Base-by-base conservation (phyloP, 2,329 filamentous ascomycete genomes). In the Colletotrichum abscissum region DNA sequence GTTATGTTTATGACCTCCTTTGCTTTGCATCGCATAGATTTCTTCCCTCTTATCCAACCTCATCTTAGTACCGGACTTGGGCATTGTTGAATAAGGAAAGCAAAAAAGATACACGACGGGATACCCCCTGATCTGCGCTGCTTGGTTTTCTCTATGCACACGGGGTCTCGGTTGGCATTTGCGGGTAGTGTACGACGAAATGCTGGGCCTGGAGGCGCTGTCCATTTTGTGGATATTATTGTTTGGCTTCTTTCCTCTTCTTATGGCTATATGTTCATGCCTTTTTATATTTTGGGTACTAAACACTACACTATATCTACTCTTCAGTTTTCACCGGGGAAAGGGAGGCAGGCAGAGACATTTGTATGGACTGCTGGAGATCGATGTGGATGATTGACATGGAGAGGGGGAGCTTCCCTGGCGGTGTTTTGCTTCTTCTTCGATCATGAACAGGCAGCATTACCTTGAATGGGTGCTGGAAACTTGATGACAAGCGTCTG, bases 1-100 rank as follows among this genome's bases (percentile, higher is more conserved):
- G 30, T 73, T 71, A 73, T 71, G 71, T 71, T 73, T 73, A 73
- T 73, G 71, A 73, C 56, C 49, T 72, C 22, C 46, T 56, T 65
- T 57, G 67, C 67, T 70, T 35, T 70, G 67, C 70, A 12, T 52
- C 67, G 67, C 62, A 73, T 62, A 26, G 19, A 33, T 35, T 70
- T 69, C 49, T 30, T 30, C 30, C 30, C 52, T 42, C 52, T 28
- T 30, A 8, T 22, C 52, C 30, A 42, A 28, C 56, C 22, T 55
- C 42, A 49, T 70, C 63, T 49, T 55, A 42, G 46, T 24, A 70
- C 28, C 26, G 56, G 49, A 71, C 42, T 66, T 71, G 65, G 60
- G 55, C 60, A 56, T 65, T 30, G 49, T 70, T 65, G 70, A 49
- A 55, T 65, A 66, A 58, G 58, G 33, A 69, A 59, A 71, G 57